A percentile compares a stretch with the other conserved stretches of the same genome.
Conservation (phyloP, 2,329 filamentous ascomycete species). For the Aspergillus eucalypticola region DNA sequence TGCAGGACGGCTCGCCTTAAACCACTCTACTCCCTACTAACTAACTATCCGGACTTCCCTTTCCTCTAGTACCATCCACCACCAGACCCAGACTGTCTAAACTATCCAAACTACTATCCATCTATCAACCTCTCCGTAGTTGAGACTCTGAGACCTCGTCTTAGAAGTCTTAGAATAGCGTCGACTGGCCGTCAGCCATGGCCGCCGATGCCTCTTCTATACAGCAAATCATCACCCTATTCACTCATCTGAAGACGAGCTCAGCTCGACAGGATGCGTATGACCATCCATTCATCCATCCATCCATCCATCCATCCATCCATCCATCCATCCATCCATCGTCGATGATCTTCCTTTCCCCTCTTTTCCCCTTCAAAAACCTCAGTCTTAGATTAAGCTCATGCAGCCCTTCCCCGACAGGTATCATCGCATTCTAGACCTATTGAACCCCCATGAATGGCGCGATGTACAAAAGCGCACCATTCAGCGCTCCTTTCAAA, state of each 20-base stretch:
- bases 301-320: too few relatives aligned
- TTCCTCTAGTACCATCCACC: too few relatives aligned
- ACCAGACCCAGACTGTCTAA: too few relatives aligned
- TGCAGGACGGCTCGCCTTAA: neutral
- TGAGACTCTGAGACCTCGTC: neutral
- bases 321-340: neutral
- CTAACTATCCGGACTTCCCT: neutral
- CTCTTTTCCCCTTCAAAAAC: neutral
- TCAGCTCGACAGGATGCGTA: constrained; percentile 25
- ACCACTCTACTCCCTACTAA: too few relatives aligned
- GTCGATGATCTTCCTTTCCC: neutral
- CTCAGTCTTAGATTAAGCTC: neutral
- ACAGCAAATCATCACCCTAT: constrained; percentile 22
- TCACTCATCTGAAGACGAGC: constrained; percentile 23
- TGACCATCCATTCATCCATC: neutral
- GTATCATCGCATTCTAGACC: constrained; percentile 29
- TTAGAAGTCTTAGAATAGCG: neutral
- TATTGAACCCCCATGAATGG: constrained; percentile 33
- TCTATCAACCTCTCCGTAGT: neutral
- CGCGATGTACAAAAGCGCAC: constrained; percentile 29
- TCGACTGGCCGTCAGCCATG: neutral
- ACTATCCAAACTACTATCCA: neutral
- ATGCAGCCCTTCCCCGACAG: constrained; percentile 20
- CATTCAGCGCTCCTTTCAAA: constrained; percentile 26
- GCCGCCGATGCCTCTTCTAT: neutral